Conservation (phyloP, 2,329 filamentous ascomycete genomes). For the Aspergillus felis region DNA sequence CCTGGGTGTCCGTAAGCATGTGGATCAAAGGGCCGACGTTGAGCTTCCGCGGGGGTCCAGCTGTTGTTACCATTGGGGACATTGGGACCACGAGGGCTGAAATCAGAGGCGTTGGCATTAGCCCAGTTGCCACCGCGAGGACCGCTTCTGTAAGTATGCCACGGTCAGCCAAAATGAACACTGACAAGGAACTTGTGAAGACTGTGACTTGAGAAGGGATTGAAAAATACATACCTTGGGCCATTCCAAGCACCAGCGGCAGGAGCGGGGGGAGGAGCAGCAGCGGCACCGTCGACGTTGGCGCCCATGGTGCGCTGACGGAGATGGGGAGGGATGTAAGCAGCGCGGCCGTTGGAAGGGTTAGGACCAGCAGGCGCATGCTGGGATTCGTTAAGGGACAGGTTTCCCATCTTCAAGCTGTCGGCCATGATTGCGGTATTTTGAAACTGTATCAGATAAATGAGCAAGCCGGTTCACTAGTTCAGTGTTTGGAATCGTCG, state of each 20-base stretch:
- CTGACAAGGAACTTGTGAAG: background rate
- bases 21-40: slow-evolving; percentile 52
- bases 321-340: slow-evolving; percentile 65
- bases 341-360: slow-evolving; percentile 52
- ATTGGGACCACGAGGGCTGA: slow-evolving; percentile 44
- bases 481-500: slow-evolving; percentile 8
- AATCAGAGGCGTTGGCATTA: slow-evolving; percentile 55
- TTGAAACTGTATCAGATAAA: slow-evolving; percentile 3
- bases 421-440: slow-evolving; percentile 37
- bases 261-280: slow-evolving; percentile 26
- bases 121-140: slow-evolving; percentile 48
- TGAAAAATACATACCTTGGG: slow-evolving; percentile 30
- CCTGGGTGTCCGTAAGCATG: slow-evolving; percentile 60
- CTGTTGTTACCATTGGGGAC: slow-evolving; percentile 35
- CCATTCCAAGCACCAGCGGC: slow-evolving; percentile 27
- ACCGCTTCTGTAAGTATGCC: slow-evolving; percentile 21
- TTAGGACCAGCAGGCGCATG: slow-evolving; percentile 48
- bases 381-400: slow-evolving; percentile 58
- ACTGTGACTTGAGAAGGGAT: background rate
- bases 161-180: slow-evolving; percentile 11
- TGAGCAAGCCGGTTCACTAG: slow-evolving; percentile 13
- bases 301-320: slow-evolving; percentile 42
- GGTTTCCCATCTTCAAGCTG: slow-evolving; percentile 38
- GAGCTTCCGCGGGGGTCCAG: slow-evolving; percentile 33
- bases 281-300: slow-evolving; percentile 36